Evolutionary conservation across 176 grass and related monocot genomes (phyloP), one percentile per base, ranked within the genome.

Genomic region (Zea mays): DNA sequence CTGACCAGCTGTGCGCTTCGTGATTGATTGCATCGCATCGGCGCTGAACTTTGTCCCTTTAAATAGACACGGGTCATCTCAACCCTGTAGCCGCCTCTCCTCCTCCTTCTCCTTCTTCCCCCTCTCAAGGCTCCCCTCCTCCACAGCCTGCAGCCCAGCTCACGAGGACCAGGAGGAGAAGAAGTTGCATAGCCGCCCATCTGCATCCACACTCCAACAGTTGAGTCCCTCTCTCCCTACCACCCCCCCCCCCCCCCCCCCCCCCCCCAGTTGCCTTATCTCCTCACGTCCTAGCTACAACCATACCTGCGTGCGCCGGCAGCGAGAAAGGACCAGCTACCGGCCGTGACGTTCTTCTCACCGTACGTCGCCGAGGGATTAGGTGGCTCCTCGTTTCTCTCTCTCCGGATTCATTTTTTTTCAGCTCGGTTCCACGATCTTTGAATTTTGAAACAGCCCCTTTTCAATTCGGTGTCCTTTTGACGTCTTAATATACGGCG

Each of bases 1-100:
- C 86, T 65, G 76, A 80, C 86, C 71, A 69, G 39, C 69, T 54
- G 86, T 27, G 72, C 15, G 20, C 64, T 55, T 76, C 79, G 81
- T 88, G 43, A 88, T 76, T 76, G 64, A 70, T 40, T 27, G 1
- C 27, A 27, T 27, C 27, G n/a, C 46, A 63, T 79, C 81, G 74
- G 46, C 76, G 10, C 71, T 56, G 45, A 71, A 34, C 40, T 42
- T 5, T 17, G 58, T 5, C 17, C 81, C 77, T 88, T 85, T 72
- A 88, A 84, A 88, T 85, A 77, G 38, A 76, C 77, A 59, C 71
- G 36, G 16, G 71, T 65, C 71, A 41, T 62, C 60, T 14, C 11
- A 27, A 2, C 47, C 39, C 55, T 73, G 8, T 58, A 34, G 36
- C 11, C 62, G 63, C 7, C 49, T 44, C 19, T 4, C 4, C 66